Conservation (phyloP, 2,329 filamentous ascomycete species). For the Coleophoma eucalyptorum region DNA sequence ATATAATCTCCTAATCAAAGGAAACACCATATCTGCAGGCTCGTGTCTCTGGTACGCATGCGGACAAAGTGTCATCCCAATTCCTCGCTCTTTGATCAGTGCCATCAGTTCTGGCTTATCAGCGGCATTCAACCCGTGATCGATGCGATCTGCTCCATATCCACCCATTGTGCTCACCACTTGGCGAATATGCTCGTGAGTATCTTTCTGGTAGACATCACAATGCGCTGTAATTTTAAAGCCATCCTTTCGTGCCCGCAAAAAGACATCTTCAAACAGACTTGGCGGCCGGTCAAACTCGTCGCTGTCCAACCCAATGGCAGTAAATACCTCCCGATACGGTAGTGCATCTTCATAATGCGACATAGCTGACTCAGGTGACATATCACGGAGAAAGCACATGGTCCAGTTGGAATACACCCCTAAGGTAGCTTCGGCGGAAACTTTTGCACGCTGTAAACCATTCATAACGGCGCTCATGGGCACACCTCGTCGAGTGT, state of each 20-base stretch:
- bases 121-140: slow-evolving; percentile 63
- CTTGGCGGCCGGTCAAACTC: slow-evolving; percentile 49
- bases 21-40: too few relatives aligned
- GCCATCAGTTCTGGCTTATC: slow-evolving; percentile 52
- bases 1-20: slow-evolving; percentile 31
- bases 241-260: slow-evolving; percentile 43
- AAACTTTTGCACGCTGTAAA: slow-evolving; percentile 51
- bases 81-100: slow-evolving; percentile 27
- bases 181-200: slow-evolving; percentile 55
- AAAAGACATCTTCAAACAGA: slow-evolving; percentile 58
- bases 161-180: slow-evolving; percentile 47
- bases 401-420: slow-evolving; percentile 59
- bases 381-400: slow-evolving; percentile 68
- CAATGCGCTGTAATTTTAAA: slow-evolving; percentile 65
- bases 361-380: slow-evolving; percentile 47
- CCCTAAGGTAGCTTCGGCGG: too few relatives aligned
- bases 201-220: slow-evolving; percentile 61
- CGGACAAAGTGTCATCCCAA: slow-evolving; percentile 69
- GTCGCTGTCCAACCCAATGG: slow-evolving; percentile 63
- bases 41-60: slow-evolving; percentile 73
- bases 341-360: slow-evolving; percentile 36
- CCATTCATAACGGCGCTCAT: slow-evolving; percentile 60
- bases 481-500: slow-evolving; percentile 58
- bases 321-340: slow-evolving; percentile 33
- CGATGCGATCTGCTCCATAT: slow-evolving; percentile 61